Base-by-base conservation (phyloP, 441 rosid genomes). In the Gossypium schwendimanii region DNA sequence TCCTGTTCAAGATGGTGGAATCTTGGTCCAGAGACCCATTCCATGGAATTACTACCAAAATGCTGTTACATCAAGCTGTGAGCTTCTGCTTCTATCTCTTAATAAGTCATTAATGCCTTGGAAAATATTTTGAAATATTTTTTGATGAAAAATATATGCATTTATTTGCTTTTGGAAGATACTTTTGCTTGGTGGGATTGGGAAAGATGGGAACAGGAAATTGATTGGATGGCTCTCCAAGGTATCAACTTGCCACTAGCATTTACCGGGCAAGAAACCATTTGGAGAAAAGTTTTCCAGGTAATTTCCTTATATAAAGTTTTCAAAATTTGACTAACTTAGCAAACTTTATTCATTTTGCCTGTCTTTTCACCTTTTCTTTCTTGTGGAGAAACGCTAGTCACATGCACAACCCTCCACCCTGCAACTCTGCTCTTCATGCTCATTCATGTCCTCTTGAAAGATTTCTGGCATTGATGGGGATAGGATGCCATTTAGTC, bases 41-140 rank as follows among this genome's bases (percentile, higher is more conserved):
- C 91, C 95, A 41, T 88, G 89, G 95, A 90, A 81, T 79, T 88
- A 90, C 83, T 90, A 88, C 79, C 92, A 88, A 85, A 90, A 90
- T 82, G 92, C 92, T 70, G 95, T 90, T 79, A 80, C 91, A 28
- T 90, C 91, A 50, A 90, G 95, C 78, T 90, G 95, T 90, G 79
- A 80, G 89, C 39, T 74, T 78, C 69, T 79, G 12, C 53, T 59
- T 69, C 18, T 31, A 53, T 76, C 41, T 76, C 14, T 11, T 59
- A 64, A 33, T 63, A 24, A 66, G 58, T 66, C 55, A 24, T 66
- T 49, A 47, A 24, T 66, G 57, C 39, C 64, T 44, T 55, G n/a
- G 9, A 6, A 11, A 2, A 15, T 28, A 8, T 47, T 44, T 71
- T 12, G 63, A 65, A 20, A 33, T 50, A 23, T 62, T 50, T 57